Percentiles rank a stretch among this genome's conserved stretches.
Evolutionary conservation across 768 basidiomycete genomes (phyloP).

Genomic region (Suillus discolor): DNA sequence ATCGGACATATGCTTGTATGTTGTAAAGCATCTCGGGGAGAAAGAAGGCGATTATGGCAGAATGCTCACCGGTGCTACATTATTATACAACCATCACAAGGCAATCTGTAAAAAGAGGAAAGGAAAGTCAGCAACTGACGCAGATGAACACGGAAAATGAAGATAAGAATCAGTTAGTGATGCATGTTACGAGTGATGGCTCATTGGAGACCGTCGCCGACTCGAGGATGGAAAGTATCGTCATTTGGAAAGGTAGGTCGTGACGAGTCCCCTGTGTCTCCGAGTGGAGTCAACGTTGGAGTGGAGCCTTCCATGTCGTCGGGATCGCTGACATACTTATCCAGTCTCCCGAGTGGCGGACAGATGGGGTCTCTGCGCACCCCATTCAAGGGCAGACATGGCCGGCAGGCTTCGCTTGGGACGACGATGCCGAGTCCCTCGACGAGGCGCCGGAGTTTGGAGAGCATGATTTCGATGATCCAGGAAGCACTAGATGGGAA

Average conservation of each 20-base stretch:
- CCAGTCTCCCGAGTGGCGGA: conserved; percentile 21
- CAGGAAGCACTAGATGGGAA: conserved; percentile 88
- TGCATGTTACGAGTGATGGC: conserved; percentile 80
- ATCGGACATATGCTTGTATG: conserved; percentile 81
- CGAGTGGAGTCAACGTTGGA: conserved; percentile 47
- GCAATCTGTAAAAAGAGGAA: neutral
- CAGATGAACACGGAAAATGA: conserved; percentile 8
- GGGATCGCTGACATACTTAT: conserved; percentile 25
- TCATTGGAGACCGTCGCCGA: conserved; percentile 70
- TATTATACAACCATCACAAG: neutral
- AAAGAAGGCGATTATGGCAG: conserved; percentile 2
- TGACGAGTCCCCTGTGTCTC: conserved; percentile 43
- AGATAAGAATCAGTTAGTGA: conserved; percentile 47
- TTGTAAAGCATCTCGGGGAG: conserved; percentile 50
- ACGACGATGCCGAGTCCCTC: conserved; percentile 93
- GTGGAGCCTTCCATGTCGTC: conserved; percentile 35
- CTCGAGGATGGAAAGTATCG: conserved; percentile 76
- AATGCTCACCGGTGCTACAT: conserved; percentile 2
- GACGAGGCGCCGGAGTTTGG: conserved; percentile 86
- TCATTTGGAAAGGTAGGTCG: conserved; percentile 39
- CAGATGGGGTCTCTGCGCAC: conserved; percentile 28
- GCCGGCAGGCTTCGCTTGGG: neutral
- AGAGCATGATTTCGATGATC: conserved; percentile 94
- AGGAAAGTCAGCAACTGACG: conserved; percentile 15
- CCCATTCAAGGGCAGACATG: conserved; percentile 23